A percentile compares a stretch with the other conserved stretches of the same genome.
Conservation (phyloP, 495 filamentous ascomycete genomes). For the Schizothecium vesticola region DNA sequence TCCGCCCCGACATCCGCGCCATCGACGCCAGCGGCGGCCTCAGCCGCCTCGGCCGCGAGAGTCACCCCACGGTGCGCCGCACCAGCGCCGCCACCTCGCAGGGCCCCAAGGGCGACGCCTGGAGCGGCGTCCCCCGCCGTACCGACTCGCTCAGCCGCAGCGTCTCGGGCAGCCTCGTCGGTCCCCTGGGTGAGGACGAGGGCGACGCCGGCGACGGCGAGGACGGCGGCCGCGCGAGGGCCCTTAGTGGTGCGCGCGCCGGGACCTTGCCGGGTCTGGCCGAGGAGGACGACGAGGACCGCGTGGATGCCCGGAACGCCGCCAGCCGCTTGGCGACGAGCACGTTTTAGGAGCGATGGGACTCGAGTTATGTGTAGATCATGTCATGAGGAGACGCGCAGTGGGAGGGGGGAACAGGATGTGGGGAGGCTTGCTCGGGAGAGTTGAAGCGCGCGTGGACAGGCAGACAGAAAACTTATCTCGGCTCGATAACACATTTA, state of each 20-base stretch:
- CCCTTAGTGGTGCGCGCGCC: slow-evolving; percentile 51
- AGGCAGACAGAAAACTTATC: neutral
- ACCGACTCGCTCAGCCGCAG: slow-evolving; percentile 68
- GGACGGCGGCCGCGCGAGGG: slow-evolving; percentile 39
- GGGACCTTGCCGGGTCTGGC: slow-evolving; percentile 51
- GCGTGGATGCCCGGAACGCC: slow-evolving; percentile 91
- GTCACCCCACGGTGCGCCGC: slow-evolving; percentile 70
- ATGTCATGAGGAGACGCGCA: neutral
- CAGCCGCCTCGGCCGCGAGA: slow-evolving; percentile 79
- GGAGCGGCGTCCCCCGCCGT: slow-evolving; percentile 88
- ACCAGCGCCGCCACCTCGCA: slow-evolving; percentile 77
- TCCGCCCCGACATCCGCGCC: slow-evolving; percentile 84
- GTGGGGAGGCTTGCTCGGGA: neutral
- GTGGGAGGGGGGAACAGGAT: neutral
- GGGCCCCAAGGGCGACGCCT: slow-evolving; percentile 92
- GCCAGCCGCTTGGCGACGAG: slow-evolving; percentile 88
- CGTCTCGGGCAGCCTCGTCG: slow-evolving; percentile 65
- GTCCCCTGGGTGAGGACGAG: slow-evolving; percentile 36
- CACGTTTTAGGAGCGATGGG: slow-evolving; percentile 63
- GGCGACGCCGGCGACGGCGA: slow-evolving; percentile 42
- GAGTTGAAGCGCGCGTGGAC: neutral
- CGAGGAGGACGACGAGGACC: slow-evolving; percentile 89
- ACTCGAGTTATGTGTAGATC: neutral
- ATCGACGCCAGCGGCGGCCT: slow-evolving; percentile 90
- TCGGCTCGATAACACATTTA: neutral